Percentiles rank a stretch among this genome's conserved stretches.
These are phyloP conservation scores for Prunus yedoensis DNA, from an alignment of 331 rosid genomes.

Conservation along the genomic window DNA sequence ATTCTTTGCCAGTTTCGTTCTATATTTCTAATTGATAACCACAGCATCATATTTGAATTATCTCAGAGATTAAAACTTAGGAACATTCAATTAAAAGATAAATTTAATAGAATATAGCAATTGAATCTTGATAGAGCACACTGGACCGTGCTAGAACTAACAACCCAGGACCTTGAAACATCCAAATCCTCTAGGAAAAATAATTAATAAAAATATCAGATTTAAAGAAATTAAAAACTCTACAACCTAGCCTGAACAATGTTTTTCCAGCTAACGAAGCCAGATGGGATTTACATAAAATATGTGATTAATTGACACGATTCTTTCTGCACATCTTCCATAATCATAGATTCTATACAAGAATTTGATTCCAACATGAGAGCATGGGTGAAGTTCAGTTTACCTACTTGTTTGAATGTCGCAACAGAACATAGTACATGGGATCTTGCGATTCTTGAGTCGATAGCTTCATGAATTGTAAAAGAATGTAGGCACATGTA, in stretches of 20 bases:
- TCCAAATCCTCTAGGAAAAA: neutral
- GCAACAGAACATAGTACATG: constrained; percentile 59
- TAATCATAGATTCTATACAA: neutral
- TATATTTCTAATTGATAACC: neutral
- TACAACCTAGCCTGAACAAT: neutral
- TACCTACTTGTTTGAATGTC: constrained; percentile 57
- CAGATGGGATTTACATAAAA: neutral
- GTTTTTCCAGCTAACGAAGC: neutral
- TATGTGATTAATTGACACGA: neutral
- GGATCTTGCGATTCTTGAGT: constrained; percentile 69
- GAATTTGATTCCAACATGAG: neutral
- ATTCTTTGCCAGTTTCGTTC: neutral
- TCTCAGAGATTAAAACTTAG: neutral
- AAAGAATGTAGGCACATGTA: constrained; percentile 56
- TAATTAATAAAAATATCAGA: neutral
- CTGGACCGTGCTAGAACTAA: too few species aligned
- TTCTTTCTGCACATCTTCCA: neutral
- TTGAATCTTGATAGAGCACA: neutral
- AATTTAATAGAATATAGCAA: neutral
- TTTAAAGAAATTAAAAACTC: neutral
- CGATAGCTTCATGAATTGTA: constrained; percentile 71
- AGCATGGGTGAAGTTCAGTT: constrained; percentile 17
- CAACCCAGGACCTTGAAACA: neutral
- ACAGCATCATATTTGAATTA: neutral
- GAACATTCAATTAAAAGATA: neutral